Evolutionary conservation across 176 grass and related monocot species (phyloP), one percentile per base, ranked within the genome.

Genomic region (Oryza glaberrima): DNA sequence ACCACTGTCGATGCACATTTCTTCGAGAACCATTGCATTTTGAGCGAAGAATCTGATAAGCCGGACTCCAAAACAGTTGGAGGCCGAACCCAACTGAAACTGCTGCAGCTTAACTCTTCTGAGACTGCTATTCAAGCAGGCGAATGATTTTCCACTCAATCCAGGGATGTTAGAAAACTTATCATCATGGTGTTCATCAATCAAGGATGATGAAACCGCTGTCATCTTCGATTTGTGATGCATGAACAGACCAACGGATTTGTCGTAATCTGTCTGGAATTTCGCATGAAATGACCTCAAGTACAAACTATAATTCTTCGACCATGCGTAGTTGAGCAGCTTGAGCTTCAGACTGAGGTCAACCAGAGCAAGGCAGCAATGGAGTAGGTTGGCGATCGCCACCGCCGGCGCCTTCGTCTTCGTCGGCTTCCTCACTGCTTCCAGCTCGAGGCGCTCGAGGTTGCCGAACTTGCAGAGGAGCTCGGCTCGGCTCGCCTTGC

Each of bases 31-130:
- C 43, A 25, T 20, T 2, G 72, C 61, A 38, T 75, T 35, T 23
- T 75, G 26, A 0, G 12, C 81, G 6, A 83, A 83, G 44, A 76
- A 52, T 40, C 48, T 83, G 71, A 67, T 2, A 17, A 83, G 81
- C 28, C 6, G 43, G 11, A 10, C 4, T 51, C 81, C 81, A 4
- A 83, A 30, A 60, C 81, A 67, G 13, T 22, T 12, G 9, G 1
- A 12, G 30, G 30, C 30, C 46, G 46, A 11, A 1, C 10, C 3
- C 28, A n/a, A 7, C 19, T 4, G 17, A 48, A 83, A 83, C 6
- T 52, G 26, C 6, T 52, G 26, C 4, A 83, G 8, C 7, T 6
- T 0, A 0, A 83, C 82, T 40, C 20, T 26, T 48, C 4, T 67
- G 0, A 76, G 28, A 11, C 44, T 4, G 3, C 20, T 61, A 4